phyloP scores from a whole-genome alignment of 768 basidiomycete genomes.

The Lentinus brumalis region DNA sequence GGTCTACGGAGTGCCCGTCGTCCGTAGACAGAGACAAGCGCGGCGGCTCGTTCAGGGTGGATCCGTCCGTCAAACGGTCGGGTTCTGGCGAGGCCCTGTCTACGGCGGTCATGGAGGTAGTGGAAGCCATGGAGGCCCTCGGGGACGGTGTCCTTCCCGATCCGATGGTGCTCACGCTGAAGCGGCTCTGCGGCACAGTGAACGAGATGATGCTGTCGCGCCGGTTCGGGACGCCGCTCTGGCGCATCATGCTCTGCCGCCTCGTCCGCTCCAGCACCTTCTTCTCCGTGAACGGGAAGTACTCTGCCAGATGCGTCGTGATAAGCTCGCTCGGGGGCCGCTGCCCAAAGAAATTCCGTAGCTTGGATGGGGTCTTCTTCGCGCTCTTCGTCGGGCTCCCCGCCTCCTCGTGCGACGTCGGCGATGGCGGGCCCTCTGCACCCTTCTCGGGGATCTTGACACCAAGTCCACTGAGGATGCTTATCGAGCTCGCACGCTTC shows the following conservation, averaged over 20 bases:
- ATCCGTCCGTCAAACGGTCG: background rate
- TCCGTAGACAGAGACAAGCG: constrained; percentile 76
- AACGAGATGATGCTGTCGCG: constrained; percentile 49
- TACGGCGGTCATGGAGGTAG: constrained; percentile 15
- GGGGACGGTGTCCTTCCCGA: constrained; percentile 40
- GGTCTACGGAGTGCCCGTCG: constrained; percentile 65
- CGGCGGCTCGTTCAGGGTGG: constrained; percentile 47
- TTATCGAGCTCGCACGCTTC: constrained; percentile 93
- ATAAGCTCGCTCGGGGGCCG: constrained; percentile 97
- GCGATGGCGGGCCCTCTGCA: constrained; percentile 48
- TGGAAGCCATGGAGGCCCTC: constrained; percentile 27
- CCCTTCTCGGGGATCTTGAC: constrained; percentile 77
- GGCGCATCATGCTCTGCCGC: constrained; percentile 83
- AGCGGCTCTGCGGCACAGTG: constrained; percentile 53
- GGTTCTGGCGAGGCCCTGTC: constrained; percentile 13
- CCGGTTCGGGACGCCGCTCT: constrained; percentile 52
- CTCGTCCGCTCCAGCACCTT: constrained; percentile 88
- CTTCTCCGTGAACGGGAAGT: constrained; percentile 93
- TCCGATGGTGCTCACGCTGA: constrained; percentile 61
- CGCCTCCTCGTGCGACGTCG: constrained; percentile 29
- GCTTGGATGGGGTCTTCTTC: constrained; percentile 51
- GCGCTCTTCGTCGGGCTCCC: constrained; percentile 37
- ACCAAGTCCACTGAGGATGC: constrained; percentile 91
- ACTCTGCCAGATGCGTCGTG: constrained; percentile 90
- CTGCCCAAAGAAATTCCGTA: constrained; percentile 97